Percentiles rank a stretch among this genome's conserved stretches.
phyloP scores from a whole-genome alignment of 805 yeast genomes.

The Zygoascus biomembranicola region DNA sequence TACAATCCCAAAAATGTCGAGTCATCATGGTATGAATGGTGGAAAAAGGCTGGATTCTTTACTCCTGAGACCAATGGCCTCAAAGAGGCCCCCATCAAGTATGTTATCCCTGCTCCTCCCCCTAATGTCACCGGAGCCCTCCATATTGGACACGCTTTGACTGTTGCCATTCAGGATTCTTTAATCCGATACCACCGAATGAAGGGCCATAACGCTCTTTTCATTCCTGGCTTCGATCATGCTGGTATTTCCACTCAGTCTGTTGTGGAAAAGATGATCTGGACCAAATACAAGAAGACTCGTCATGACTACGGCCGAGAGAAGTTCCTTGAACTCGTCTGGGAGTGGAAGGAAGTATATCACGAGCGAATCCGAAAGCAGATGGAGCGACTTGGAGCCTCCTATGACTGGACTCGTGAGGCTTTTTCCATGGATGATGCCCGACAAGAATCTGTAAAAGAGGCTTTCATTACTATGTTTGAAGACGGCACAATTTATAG shows the following conservation, averaged over 20 bases:
- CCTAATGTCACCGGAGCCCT: slow-evolving; percentile 98
- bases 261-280: slow-evolving; percentile 91
- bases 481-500: slow-evolving; percentile 95
- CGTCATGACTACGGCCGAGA: slow-evolving; percentile 96
- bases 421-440: slow-evolving; percentile 85
- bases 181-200: slow-evolving; percentile 90
- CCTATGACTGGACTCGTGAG: slow-evolving; percentile 94
- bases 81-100: slow-evolving; percentile 71
- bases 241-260: slow-evolving; percentile 99
- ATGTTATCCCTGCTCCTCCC: slow-evolving; percentile 96
- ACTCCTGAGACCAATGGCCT: slow-evolving; percentile 80
- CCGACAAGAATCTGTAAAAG: slow-evolving; percentile 70
- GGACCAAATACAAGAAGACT: slow-evolving; percentile 81
- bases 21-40: slow-evolving; percentile 97
- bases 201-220: slow-evolving; percentile 91
- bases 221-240: slow-evolving; percentile 95
- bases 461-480: slow-evolving; percentile 84
- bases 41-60: slow-evolving; percentile 82
- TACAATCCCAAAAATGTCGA: slow-evolving; percentile 90
- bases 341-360: slow-evolving; percentile 98
- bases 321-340: slow-evolving; percentile 74
- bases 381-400: slow-evolving; percentile 83
- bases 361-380: slow-evolving; percentile 79
- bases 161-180: slow-evolving; percentile 90
- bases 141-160: slow-evolving; percentile 97